phyloP scores from a whole-genome alignment of 495 filamentous ascomycete genomes.

The Podospora anserina region DNA sequence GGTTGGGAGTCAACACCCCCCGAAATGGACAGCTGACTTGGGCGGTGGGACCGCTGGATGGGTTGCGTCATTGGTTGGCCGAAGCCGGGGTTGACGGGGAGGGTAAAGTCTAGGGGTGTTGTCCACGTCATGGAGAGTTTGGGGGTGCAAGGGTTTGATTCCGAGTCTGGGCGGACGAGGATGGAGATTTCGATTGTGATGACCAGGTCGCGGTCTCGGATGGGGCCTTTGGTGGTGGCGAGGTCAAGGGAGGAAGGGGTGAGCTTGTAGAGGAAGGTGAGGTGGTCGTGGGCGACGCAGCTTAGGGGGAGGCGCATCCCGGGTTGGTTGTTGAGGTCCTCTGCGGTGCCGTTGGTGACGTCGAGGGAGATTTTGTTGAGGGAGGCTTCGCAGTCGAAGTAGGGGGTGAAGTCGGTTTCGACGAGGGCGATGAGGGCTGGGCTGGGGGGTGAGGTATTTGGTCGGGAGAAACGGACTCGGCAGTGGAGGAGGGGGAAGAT shows the following conservation, averaged over 20 bases:
- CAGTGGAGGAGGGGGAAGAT: conserved; percentile 81
- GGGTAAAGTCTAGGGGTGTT: conserved; percentile 78
- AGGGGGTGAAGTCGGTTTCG: conserved; percentile 84
- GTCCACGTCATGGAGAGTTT: conserved; percentile 76
- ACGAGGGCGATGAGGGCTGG: conserved; percentile 75
- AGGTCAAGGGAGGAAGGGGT: conserved; percentile 60
- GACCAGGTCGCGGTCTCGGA: conserved; percentile 38
- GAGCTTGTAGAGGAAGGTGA: conserved; percentile 81
- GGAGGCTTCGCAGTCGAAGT: conserved; percentile 66
- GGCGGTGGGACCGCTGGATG: conserved; percentile 63
- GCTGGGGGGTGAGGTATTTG: conserved; percentile 60
- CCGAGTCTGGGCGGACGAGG: conserved; percentile 47
- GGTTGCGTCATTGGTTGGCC: conserved; percentile 49
- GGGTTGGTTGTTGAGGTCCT: conserved; percentile 56
- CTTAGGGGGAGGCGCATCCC: conserved; percentile 61
- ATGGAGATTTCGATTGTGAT: conserved; percentile 67
- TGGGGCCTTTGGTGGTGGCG: conserved; percentile 47
- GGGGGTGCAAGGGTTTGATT: conserved; percentile 60
- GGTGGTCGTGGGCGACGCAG: conserved; percentile 76
- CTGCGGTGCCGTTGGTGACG: conserved; percentile 64
- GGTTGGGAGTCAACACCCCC: conserved; percentile 43
- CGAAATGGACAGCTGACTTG: conserved; percentile 58
- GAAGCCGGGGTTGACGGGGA: conserved; percentile 57
- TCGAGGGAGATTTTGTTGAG: conserved; percentile 65
- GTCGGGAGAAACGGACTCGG: conserved; percentile 73